Percentiles rank a stretch among this genome's conserved stretches.
phyloP scores from a whole-genome alignment of 768 basidiomycete genomes.

The Serpula lacrymans region DNA sequence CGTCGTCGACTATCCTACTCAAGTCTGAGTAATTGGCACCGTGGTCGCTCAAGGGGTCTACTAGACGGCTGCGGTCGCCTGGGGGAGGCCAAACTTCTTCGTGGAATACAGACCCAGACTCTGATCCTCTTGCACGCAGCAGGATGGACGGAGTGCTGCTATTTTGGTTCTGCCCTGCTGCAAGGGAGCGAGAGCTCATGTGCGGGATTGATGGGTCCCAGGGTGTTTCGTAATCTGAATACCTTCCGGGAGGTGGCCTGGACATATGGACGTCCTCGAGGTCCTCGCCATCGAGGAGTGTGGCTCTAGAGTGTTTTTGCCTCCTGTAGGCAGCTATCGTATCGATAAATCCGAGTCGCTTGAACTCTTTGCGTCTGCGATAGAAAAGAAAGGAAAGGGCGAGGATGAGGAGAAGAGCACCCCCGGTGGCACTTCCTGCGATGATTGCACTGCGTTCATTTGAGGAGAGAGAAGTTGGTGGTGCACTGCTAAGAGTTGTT shows the following conservation, averaged over 20 bases:
- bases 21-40: slow-evolving; percentile 21
- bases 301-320: slow-evolving; percentile 15
- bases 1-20: slow-evolving; percentile 42
- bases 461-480: neutral
- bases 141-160: slow-evolving; percentile 16
- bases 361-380: slow-evolving; percentile 34
- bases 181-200: slow-evolving; percentile 1
- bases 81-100: slow-evolving; percentile 47
- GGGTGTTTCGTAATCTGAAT: slow-evolving; percentile 18
- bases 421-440: slow-evolving; percentile 38
- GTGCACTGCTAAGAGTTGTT: slow-evolving; percentile 15
- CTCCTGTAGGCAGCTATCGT: slow-evolving; percentile 21
- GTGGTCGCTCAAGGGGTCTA: slow-evolving; percentile 12
- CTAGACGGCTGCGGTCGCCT: slow-evolving; percentile 18
- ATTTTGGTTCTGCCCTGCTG: neutral
- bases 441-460: slow-evolving; percentile 37
- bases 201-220: slow-evolving; percentile 13
- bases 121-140: slow-evolving; percentile 36
- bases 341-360: slow-evolving; percentile 26
- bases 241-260: slow-evolving; percentile 8
- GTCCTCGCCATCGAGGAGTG: slow-evolving; percentile 23
- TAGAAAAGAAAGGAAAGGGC: slow-evolving; percentile 34
- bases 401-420: slow-evolving; percentile 33
- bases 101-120: slow-evolving; percentile 44
- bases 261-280: slow-evolving; percentile 11